These are phyloP conservation scores for Solanum stenotomum DNA, from an alignment of 257 asterid genomes.

Conservation along the genomic window DNA sequence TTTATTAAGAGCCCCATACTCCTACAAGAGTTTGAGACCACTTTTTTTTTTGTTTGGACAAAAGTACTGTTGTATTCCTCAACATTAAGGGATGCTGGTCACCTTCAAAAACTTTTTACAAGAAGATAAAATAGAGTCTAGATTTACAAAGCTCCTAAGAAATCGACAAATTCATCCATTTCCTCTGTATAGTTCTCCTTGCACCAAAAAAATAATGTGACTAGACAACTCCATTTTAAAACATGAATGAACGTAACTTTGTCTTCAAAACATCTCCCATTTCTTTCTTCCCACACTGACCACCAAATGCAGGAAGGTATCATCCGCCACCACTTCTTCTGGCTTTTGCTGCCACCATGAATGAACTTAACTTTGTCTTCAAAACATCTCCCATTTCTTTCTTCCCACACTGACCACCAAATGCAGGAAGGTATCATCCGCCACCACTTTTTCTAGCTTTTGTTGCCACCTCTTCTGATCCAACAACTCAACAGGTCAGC, in stretches of 20 bases:
- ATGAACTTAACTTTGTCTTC: neutral
- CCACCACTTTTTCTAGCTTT: neutral
- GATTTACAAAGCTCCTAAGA: neutral
- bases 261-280: neutral
- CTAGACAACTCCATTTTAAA: neutral
- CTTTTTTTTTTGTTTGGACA: neutral
- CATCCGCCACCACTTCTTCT: neutral
- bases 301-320: neutral
- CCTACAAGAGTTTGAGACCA: neutral
- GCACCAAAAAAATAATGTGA: neutral
- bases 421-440: neutral
- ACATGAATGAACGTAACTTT: neutral
- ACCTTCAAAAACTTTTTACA: neutral
- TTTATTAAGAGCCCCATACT: neutral
- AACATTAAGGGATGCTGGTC: neutral
- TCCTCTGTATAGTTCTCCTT: neutral
- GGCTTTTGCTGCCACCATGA: too few relatives aligned
- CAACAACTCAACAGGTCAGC: neutral
- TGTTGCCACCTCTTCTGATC: neutral
- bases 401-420: neutral
- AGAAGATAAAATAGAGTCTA: neutral
- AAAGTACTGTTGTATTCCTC: neutral
- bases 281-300: neutral
- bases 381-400: neutral
- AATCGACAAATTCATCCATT: neutral